These are phyloP conservation scores for Diaporthe velutina DNA, from an alignment of 2,329 filamentous ascomycete genomes.

Conservation along the genomic window DNA sequence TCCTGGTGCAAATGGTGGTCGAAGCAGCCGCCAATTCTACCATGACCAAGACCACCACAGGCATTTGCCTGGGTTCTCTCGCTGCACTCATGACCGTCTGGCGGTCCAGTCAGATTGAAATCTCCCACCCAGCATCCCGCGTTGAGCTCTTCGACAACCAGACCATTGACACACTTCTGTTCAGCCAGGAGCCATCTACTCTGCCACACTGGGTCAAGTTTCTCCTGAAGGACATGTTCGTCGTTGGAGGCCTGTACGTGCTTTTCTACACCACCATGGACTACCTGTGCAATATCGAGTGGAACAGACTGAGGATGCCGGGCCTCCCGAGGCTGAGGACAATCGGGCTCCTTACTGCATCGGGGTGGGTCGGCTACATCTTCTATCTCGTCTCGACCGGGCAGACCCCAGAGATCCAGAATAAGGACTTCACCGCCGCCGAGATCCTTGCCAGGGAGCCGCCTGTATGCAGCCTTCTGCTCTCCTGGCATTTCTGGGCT, in stretches of 20 bases:
- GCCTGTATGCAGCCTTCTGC: slow-evolving; percentile 31
- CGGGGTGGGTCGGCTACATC: slow-evolving; percentile 19
- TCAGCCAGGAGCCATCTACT: background rate
- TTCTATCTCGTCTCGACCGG: background rate
- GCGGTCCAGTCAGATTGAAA: background rate
- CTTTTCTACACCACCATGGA: background rate
- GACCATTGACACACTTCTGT: background rate
- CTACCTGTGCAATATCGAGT: background rate
- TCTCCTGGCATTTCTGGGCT: slow-evolving; percentile 36
- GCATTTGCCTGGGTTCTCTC: background rate
- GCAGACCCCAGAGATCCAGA: slow-evolving; percentile 10
- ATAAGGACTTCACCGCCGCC: slow-evolving; percentile 14
- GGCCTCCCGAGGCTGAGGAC: slow-evolving; percentile 6
- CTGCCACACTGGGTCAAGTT: slow-evolving; percentile 15
- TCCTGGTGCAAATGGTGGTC: slow-evolving; percentile 9
- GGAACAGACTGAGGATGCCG: background rate
- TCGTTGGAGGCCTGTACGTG: background rate
- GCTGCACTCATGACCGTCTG: background rate
- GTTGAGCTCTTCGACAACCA: background rate
- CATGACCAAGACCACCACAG: background rate
- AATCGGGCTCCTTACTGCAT: background rate
- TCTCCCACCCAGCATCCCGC: background rate
- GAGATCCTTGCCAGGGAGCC: slow-evolving; percentile 23
- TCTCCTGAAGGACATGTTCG: background rate
- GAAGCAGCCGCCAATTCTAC: background rate